These are phyloP conservation scores for Nemania sp. DNA, from an alignment of 2,329 filamentous ascomycete species.

Conservation along the genomic window DNA sequence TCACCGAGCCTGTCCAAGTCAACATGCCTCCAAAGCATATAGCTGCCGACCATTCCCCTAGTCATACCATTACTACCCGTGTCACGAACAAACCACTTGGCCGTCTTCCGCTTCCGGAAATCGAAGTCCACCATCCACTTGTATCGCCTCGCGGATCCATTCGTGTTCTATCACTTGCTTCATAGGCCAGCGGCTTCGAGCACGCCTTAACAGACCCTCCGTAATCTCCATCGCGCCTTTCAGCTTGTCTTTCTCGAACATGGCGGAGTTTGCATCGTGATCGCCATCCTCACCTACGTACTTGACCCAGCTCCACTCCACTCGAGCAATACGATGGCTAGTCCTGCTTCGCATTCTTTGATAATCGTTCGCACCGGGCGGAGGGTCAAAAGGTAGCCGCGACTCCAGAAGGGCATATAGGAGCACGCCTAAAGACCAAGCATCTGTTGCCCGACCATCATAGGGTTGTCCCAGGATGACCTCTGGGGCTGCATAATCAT, in stretches of 20 bases:
- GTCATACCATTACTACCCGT: background rate
- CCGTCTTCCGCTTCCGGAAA: conserved; percentile 64
- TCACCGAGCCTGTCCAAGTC: background rate
- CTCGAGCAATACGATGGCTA: conserved; percentile 90
- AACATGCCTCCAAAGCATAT: background rate
- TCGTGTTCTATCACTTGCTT: conserved; percentile 70
- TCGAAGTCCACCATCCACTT: conserved; percentile 63
- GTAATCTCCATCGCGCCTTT: conserved; percentile 79
- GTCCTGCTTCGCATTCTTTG: conserved; percentile 78
- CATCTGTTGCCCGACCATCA: conserved; percentile 87
- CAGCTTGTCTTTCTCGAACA: conserved; percentile 66
- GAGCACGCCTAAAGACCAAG: conserved; percentile 92
- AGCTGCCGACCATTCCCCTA: background rate
- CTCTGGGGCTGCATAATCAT: conserved; percentile 96
- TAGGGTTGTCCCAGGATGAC: conserved; percentile 95
- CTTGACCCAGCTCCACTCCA: conserved; percentile 93
- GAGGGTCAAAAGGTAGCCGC: conserved; percentile 89
- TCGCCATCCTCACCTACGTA: conserved; percentile 85
- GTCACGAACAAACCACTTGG: conserved; percentile 53
- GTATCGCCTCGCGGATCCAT: conserved; percentile 78
- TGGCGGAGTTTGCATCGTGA: conserved; percentile 69
- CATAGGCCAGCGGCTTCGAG: conserved; percentile 75
- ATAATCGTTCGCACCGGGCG: conserved; percentile 76
- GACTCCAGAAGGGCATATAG: conserved; percentile 92
- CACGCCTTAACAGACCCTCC: conserved; percentile 81